A percentile compares a stretch with the other conserved stretches of the same genome.
phyloP scores from a whole-genome alignment of 1,284 basidiomycete genomes.

The Melanopsichium pennsylvanicum region DNA sequence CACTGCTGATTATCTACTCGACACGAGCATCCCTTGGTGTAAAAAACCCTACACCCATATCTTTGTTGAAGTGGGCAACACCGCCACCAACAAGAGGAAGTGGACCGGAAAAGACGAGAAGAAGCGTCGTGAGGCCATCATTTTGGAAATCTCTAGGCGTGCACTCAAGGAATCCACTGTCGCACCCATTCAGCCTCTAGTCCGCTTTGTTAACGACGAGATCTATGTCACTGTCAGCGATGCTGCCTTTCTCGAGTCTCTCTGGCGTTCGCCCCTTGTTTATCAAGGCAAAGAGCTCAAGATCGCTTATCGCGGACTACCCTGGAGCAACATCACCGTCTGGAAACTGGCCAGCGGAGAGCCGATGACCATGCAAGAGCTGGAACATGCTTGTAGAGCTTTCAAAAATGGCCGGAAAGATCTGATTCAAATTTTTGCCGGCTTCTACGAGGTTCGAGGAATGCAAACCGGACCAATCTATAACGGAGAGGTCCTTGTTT shows the following conservation, averaged over 20 bases:
- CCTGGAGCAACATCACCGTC: background rate
- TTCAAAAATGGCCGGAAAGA: background rate
- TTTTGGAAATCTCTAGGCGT: background rate
- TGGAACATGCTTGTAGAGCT: background rate
- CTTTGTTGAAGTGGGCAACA: background rate
- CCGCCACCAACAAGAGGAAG: too few relatives aligned
- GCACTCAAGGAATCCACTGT: background rate
- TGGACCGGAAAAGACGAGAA: background rate
- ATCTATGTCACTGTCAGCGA: background rate
- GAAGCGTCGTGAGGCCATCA: background rate
- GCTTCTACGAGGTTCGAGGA: slow-evolving; percentile 1
- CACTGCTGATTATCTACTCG: background rate
- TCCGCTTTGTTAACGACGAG: background rate
- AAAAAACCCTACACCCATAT: background rate
- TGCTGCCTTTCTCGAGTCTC: background rate
- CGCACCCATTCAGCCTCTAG: background rate
- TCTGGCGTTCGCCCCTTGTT: background rate
- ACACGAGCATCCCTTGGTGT: background rate
- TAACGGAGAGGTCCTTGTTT: background rate
- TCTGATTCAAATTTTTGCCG: background rate
- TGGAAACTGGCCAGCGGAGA: background rate
- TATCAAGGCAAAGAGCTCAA: background rate
- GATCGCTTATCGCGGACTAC: background rate
- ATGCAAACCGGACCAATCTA: background rate
- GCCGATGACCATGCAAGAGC: background rate